Evolutionary conservation across 129 eudicot genomes (phyloP).

Genomic region (Ambrosia trifida): DNA sequence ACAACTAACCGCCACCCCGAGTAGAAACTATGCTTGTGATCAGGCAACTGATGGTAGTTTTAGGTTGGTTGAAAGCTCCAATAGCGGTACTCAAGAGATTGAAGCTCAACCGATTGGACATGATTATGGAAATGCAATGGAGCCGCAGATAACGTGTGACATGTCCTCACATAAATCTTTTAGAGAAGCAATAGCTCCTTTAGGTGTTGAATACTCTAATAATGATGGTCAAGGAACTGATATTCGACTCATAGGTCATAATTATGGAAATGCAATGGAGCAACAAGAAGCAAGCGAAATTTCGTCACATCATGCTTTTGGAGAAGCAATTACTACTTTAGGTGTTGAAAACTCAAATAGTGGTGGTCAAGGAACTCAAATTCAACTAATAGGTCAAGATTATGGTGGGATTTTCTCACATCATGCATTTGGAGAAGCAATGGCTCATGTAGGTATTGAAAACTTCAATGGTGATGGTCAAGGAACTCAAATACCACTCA

Average conservation of each 20-base stretch:
- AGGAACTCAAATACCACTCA: neutral
- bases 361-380: conserved; percentile 5
- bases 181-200: too few species aligned
- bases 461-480: too few species aligned
- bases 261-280: neutral
- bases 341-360: neutral
- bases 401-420: neutral
- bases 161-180: neutral
- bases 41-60: neutral
- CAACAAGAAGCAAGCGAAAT: neutral
- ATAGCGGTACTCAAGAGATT: neutral
- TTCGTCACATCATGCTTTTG: neutral
- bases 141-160: neutral
- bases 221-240: too few species aligned
- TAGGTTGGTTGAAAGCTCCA: neutral
- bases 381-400: neutral
- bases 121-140: neutral
- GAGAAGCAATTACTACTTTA: too few species aligned
- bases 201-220: too few species aligned
- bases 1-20: neutral
- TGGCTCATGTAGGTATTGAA: too few species aligned
- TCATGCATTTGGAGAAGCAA: neutral
- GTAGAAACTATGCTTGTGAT: neutral
- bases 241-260: neutral
- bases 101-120: conserved; percentile 6